Base-by-base conservation (phyloP, 768 basidiomycete species). In the Suillus clintonianus region DNA sequence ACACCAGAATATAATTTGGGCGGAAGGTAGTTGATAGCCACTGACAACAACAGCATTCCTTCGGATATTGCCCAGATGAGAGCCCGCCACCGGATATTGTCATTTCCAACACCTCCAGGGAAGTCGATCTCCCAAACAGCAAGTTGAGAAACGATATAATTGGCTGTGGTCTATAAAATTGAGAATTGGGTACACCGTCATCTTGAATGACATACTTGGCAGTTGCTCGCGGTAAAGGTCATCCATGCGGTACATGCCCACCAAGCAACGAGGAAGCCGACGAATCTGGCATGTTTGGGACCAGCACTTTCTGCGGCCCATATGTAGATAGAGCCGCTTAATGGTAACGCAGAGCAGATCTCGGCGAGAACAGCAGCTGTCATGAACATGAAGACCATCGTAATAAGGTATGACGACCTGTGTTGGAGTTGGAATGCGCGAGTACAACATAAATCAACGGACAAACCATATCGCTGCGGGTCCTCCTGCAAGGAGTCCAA, bases 201-300 rank as follows among this genome's bases (percentile, higher is more conserved):
- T 27, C 42, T 62, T 34, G 30, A 50, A 55, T 54, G 1, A 64
- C 84, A 41, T 51, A 90, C 94, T 80, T 95, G 93, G 63, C 91
- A 94, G 71, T 94, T 95, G 32, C 90, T 86, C 10, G 95, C 95
- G 45, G 88, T 83, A 69, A 95, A 97, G 0, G 95, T 96, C 86
- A 94, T 94, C 95, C 95, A 97, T n/a, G 94, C 95, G 1, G 94
- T 95, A 63, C 89, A 89, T 15, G 92, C 82, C 94, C 94, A 97
- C 91, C 92, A 97, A 36, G 94, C 94, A 17, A 95, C 94, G 62
- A 94, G 75, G 78, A 95, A 94, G 1, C 93, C 94, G 67, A 94
- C 86, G 76, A 96, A 90, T 41, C 95, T 84, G 3, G 88, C 93
- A 69, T 92, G 89, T 68, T 92, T 93, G 6, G 89, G 89, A 2